These are phyloP conservation scores for Coemansia sp. DNA, from an alignment of 192 early-diverging fungal genomes.

Conservation along the genomic window DNA sequence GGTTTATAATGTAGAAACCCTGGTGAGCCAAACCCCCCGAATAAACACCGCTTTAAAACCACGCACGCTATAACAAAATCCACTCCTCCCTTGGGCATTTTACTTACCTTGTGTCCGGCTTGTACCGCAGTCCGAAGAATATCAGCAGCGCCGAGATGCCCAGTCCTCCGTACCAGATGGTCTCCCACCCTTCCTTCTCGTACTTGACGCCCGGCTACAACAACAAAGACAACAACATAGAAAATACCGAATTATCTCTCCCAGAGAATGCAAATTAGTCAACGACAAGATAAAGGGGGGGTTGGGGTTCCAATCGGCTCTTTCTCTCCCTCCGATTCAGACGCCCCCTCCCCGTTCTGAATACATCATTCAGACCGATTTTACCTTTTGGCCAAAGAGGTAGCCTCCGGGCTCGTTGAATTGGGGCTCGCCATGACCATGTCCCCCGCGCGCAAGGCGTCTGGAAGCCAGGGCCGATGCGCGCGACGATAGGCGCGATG, in stretches of 20 bases:
- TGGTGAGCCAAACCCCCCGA: not conserved
- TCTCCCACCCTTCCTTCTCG: conserved; percentile 77
- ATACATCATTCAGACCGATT: not conserved
- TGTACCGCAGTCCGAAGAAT: conserved; percentile 63
- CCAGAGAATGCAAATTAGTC: not conserved
- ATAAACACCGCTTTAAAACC: not conserved
- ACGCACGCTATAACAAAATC: not conserved
- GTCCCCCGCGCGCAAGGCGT: conserved; percentile 59
- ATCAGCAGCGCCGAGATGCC: conserved; percentile 60
- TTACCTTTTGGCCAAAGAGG: conserved; percentile 77
- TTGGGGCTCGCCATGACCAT: conserved; percentile 45
- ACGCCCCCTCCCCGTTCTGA: not conserved
- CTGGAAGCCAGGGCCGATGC: conserved; percentile 17
- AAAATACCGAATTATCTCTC: conserved; percentile 30
- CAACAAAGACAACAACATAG: conserved; percentile 6
- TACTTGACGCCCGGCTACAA: conserved; percentile 64
- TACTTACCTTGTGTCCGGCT: conserved; percentile 74
- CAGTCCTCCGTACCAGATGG: conserved; percentile 63
- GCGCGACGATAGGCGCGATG: conserved; percentile 24
- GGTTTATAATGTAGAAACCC: not conserved
- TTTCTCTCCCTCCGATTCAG: not conserved
- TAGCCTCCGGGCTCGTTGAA: conserved; percentile 76
- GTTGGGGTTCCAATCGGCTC: not conserved
- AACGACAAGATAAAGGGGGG: not conserved
- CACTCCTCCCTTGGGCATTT: not conserved